Base-by-base conservation (phyloP, 768 basidiomycete genomes). In the Nidularia pulvinata region DNA sequence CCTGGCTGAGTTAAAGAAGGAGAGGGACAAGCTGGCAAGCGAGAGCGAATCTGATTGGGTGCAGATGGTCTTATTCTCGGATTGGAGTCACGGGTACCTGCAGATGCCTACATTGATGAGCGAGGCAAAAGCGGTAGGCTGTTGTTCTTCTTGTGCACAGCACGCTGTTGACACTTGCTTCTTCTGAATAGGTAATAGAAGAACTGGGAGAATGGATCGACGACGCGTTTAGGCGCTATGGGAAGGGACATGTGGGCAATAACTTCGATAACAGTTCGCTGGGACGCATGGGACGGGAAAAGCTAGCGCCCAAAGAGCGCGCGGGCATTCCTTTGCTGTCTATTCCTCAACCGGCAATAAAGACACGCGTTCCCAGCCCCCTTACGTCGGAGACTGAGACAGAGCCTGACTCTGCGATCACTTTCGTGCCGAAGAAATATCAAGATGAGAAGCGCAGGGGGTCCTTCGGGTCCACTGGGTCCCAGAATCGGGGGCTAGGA, bases 81-180 rank as follows among this genome's bases (percentile, higher is more conserved):
- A 95, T 47, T 98, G 95, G 97, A 93, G 92, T 61, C 95, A 97
- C 69, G 96, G 94, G 36, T 98, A 94, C 73, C 79, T 96, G 61
- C 96, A 97, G 75, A 99, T 99, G 96, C 81, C 89, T 37, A 74
- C 83, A 22, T 69, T 98, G 60, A 91, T 99, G 84, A 74, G 70
- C 42, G 94, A 95, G 61, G 93, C 91, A 13, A 83, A 79, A 63
- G 82, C 80, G 53, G 81, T 79, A 78, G 62, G 50, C 4, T 46
- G 6, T 14, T 22, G 25, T 14, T 33, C 44, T 16, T 25, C 25
- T 33, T 25, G 5, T 11, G 34, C 30, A 35, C n/a, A 44, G 35
- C 14, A 42, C 13, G 25, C 25, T 25, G 25, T 25, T 25, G 47
- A 52, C 58, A 32, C 61, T n/a, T 36, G 32, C 22, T 33, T 49